Percentiles rank a stretch among this genome's conserved stretches.
phyloP scores from a whole-genome alignment of 2,329 filamentous ascomycete genomes.

The Sarocladiaceae sp. region DNA sequence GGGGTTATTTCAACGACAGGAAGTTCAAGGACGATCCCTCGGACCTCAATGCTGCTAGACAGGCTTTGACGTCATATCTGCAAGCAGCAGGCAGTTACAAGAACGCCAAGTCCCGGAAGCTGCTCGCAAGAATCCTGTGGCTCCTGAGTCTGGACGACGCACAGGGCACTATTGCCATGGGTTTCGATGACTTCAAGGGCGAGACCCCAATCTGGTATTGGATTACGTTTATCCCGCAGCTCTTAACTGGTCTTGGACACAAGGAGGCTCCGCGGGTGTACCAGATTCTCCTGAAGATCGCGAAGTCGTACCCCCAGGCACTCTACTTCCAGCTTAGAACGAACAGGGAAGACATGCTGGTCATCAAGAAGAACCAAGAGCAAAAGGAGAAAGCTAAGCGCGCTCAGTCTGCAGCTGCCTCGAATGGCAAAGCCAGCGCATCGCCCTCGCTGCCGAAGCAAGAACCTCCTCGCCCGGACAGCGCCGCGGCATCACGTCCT shows the following conservation, averaged over 20 bases:
- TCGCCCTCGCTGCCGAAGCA: slow-evolving; percentile 39
- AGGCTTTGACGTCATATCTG: slow-evolving; percentile 92
- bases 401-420: slow-evolving; percentile 39
- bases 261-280: slow-evolving; percentile 87
- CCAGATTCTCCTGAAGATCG: slow-evolving; percentile 84
- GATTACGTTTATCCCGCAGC: slow-evolving; percentile 98
- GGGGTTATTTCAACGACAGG: slow-evolving; percentile 96
- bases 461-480: slow-evolving; percentile 33
- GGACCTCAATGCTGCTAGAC: slow-evolving; percentile 79
- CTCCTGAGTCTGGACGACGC: slow-evolving; percentile 89
- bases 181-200: slow-evolving; percentile 95
- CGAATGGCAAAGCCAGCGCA: slow-evolving; percentile 39
- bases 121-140: slow-evolving; percentile 92
- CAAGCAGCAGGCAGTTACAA: slow-evolving; percentile 96
- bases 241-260: slow-evolving; percentile 85
- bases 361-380: slow-evolving; percentile 86
- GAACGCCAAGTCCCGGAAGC: slow-evolving; percentile 90
- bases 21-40: slow-evolving; percentile 88
- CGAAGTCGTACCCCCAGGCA: slow-evolving; percentile 91
- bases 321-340: slow-evolving; percentile 95
- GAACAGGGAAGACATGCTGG: slow-evolving; percentile 86
- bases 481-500: slow-evolving; percentile 36
- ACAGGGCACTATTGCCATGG: slow-evolving; percentile 74
- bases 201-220: slow-evolving; percentile 99
- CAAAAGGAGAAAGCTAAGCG: slow-evolving; percentile 61